Conservation (phyloP, 768 basidiomycete genomes). For the Leucocoprinus sp. region DNA sequence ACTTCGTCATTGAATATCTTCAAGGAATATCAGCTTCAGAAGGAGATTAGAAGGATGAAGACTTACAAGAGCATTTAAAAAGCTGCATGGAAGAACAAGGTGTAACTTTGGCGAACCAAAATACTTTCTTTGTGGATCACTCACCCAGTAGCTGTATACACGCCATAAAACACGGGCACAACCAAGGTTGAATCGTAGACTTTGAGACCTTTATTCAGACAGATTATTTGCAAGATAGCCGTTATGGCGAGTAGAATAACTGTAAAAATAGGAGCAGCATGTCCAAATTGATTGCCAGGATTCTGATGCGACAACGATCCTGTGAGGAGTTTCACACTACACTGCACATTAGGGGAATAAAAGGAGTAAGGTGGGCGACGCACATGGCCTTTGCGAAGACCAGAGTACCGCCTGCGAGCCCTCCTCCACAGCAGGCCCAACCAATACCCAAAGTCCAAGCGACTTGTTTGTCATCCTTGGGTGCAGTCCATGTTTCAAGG, state of each 20-base stretch:
- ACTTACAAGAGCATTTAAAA: slow-evolving; percentile 33
- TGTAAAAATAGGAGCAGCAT: slow-evolving; percentile 72
- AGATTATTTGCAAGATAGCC: slow-evolving; percentile 85
- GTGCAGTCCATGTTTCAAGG: slow-evolving; percentile 68
- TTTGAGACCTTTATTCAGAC: slow-evolving; percentile 83
- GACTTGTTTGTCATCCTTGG: slow-evolving; percentile 77
- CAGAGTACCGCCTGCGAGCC: slow-evolving; percentile 80
- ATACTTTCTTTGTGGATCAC: slow-evolving; percentile 18
- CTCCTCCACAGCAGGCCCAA: slow-evolving; percentile 91
- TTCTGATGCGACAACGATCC: slow-evolving; percentile 74
- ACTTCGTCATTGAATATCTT: slow-evolving; percentile 81
- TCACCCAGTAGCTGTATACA: slow-evolving; percentile 79
- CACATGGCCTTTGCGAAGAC: slow-evolving; percentile 74
- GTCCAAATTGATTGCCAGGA: slow-evolving; percentile 81
- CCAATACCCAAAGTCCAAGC: slow-evolving; percentile 90
- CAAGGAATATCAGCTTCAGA: not conserved
- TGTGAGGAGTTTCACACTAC: slow-evolving; percentile 72
- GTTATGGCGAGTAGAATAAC: slow-evolving; percentile 60
- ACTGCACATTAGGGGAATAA: not conserved
- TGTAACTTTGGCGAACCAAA: not conserved
- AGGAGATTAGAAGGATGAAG: not conserved
- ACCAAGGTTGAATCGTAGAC: slow-evolving; percentile 88
- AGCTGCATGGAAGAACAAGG: slow-evolving; percentile 22
- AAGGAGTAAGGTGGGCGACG: slow-evolving; percentile 18
- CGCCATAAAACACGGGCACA: slow-evolving; percentile 91